Conservation (phyloP, 805 yeast species). For the Lachancea sp. region DNA sequence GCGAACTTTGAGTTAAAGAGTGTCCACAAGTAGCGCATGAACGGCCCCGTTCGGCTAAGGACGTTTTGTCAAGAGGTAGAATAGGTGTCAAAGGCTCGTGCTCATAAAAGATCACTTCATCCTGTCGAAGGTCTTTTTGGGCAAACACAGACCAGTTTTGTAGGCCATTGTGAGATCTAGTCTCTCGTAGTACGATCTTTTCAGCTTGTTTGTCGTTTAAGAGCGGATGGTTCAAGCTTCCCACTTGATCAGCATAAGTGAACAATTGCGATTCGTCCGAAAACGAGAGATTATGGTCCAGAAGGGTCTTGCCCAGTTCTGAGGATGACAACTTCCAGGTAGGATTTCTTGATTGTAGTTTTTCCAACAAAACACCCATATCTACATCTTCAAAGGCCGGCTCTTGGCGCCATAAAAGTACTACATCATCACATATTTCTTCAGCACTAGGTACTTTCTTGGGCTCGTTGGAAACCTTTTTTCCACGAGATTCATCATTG, state of each 20-base stretch:
- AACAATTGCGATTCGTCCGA: slow-evolving; percentile 28
- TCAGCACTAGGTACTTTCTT: slow-evolving; percentile 47
- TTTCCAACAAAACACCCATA: slow-evolving; percentile 44
- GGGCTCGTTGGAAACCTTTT: slow-evolving; percentile 4
- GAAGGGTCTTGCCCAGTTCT: slow-evolving; percentile 47
- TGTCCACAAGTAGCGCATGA: slow-evolving; percentile 73
- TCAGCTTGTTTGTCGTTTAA: not conserved
- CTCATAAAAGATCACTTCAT: slow-evolving; percentile 57
- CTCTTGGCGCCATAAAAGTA: slow-evolving; percentile 61
- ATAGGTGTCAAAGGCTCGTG: slow-evolving; percentile 48
- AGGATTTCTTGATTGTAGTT: slow-evolving; percentile 46
- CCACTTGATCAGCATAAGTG: slow-evolving; percentile 7
- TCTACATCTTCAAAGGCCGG: slow-evolving; percentile 56
- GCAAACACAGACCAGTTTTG: slow-evolving; percentile 40
- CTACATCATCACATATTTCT: slow-evolving; percentile 54
- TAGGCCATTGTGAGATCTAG: slow-evolving; percentile 5
- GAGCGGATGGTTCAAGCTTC: not conserved
- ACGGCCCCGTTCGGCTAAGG: slow-evolving; percentile 51
- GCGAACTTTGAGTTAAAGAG: slow-evolving; percentile 33
- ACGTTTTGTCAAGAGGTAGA: slow-evolving; percentile 62
- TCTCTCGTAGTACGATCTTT: slow-evolving; percentile 2
- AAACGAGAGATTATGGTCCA: slow-evolving; percentile 48
- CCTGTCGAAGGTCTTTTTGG: slow-evolving; percentile 39
- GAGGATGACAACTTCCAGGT: slow-evolving; percentile 60
- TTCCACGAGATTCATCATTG: slow-evolving; percentile 15